Evolutionary conservation across 2,329 filamentous ascomycete genomes (phyloP).

Genomic region (Pleochaeta shiraiana): DNA sequence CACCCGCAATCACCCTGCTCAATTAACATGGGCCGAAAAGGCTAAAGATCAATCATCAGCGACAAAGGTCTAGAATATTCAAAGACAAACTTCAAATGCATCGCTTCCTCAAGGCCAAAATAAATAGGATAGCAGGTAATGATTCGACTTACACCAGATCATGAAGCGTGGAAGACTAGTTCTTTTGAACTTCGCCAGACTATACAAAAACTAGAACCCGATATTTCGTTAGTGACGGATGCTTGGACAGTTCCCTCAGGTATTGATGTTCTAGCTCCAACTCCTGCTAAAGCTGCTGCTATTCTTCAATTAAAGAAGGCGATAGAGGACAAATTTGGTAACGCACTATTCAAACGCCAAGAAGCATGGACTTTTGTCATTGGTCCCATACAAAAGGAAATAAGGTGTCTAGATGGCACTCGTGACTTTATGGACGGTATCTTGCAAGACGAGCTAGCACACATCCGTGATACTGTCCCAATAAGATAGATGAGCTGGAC

Average conservation of each 20-base stretch:
- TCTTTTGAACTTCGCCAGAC: background rate
- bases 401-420: background rate
- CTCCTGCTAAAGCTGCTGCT: background rate
- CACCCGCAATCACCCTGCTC: background rate
- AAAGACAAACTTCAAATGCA: background rate
- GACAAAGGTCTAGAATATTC: background rate
- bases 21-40: background rate
- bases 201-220: background rate
- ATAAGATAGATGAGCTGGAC: background rate
- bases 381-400: background rate
- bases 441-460: background rate
- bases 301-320: background rate
- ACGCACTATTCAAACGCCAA: too few species aligned
- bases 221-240: background rate
- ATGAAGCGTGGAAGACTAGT: background rate
- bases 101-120: background rate
- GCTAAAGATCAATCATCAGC: background rate
- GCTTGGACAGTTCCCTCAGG: slow-evolving; percentile 1
- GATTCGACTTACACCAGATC: background rate
- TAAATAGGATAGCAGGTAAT: background rate
- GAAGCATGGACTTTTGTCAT: background rate
- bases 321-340: too few species aligned
- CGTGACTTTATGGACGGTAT: background rate
- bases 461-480: background rate
- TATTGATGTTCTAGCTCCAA: background rate